Percentiles rank a stretch among this genome's conserved stretches.
These are phyloP conservation scores for Thelonectria rubi DNA, from an alignment of 2,329 filamentous ascomycete genomes.

Conservation along the genomic window DNA sequence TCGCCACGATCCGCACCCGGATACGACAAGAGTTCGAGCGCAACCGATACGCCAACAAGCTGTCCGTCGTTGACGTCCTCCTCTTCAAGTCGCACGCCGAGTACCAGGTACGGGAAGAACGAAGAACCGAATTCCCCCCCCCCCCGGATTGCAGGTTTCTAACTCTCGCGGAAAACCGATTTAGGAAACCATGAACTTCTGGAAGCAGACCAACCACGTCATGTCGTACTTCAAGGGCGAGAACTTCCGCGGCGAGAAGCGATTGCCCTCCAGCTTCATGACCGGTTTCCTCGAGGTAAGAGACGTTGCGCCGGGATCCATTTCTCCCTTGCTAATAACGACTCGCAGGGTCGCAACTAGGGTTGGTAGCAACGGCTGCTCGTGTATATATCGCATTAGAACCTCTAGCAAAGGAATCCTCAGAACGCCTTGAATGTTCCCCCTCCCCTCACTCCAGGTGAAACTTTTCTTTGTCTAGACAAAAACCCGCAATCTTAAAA, in stretches of 20 bases:
- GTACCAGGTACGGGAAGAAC: slow-evolving; percentile 75
- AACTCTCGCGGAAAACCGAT: no score
- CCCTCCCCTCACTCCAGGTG: slow-evolving; percentile 39
- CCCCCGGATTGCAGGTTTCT: no score
- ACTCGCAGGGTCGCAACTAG: slow-evolving; percentile 65
- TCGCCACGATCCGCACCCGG: slow-evolving; percentile 88
- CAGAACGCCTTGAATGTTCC: slow-evolving; percentile 44
- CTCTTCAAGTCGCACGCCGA: slow-evolving; percentile 91
- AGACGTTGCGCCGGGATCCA: slow-evolving; percentile 16
- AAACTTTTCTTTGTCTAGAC: slow-evolving; percentile 26
- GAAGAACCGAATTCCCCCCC: no score
- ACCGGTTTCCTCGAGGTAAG: slow-evolving; percentile 92
- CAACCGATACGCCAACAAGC: slow-evolving; percentile 90
- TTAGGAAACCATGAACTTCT: slow-evolving; percentile 98
- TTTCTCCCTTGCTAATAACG: slow-evolving; percentile 30
- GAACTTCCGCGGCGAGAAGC: slow-evolving; percentile 76
- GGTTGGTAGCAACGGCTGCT: slow-evolving; percentile 40
- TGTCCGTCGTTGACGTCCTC: slow-evolving; percentile 87
- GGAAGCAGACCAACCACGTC: slow-evolving; percentile 95
- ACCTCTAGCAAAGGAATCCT: slow-evolving; percentile 41
- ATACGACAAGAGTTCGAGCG: slow-evolving; percentile 97
- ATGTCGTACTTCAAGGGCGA: slow-evolving; percentile 97
- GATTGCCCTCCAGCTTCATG: slow-evolving; percentile 90
- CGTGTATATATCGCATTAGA: slow-evolving; percentile 50
- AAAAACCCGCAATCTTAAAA: slow-evolving; percentile 13